Base-by-base conservation (phyloP, 1,284 basidiomycete genomes). In the Wolfiporia cocos region DNA sequence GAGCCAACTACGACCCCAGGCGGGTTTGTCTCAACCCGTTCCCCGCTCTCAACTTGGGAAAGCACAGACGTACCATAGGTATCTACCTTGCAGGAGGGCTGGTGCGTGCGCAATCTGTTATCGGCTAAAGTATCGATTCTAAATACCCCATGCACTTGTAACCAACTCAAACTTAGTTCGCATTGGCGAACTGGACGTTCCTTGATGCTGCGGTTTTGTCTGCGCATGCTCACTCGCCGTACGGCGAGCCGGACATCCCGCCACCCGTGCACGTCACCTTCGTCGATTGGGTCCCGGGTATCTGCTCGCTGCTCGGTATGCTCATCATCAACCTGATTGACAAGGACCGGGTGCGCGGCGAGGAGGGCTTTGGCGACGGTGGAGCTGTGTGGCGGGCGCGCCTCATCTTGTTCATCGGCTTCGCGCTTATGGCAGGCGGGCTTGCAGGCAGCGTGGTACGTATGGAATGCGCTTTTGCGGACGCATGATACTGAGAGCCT, bases 361-460 rank as follows among this genome's bases (percentile, higher is more conserved):
- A 93, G 9, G 91, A 89, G 49, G 79, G 75, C 3, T 86, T 82
- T 60, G 82, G 85, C 3, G 82, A 85, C 3, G 90, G 92, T 53
- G 70, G 81, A 4, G 87, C 91, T 1, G 91, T 94, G 14, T 95
- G 92, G 89, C 74, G 90, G 47, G 93, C 94, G 3, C 70, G 93
- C 26, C 66, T 95, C 48, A 81, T 95, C 53, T 66, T 98, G 52
- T 99, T 99, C 66, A 78, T 98, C 49, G 95, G 95, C 0, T 97
- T 99, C 58, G 93, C 95, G 0, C 66, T 98, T 39, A 92, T 98
- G 90, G 94, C 94, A 0, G 94, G 94, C 20, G 95, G 94, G 1
- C 65, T 98, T 39, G 94, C 94, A 10, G 94, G 94, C 34, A 93
- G 90, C 58, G 77, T 95, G 56, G 91, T 93, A 57, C 57, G 89